A percentile compares a stretch with the other conserved stretches of the same genome.
phyloP scores from a whole-genome alignment of 2,329 filamentous ascomycete genomes.

The Blastomyces percursus region DNA sequence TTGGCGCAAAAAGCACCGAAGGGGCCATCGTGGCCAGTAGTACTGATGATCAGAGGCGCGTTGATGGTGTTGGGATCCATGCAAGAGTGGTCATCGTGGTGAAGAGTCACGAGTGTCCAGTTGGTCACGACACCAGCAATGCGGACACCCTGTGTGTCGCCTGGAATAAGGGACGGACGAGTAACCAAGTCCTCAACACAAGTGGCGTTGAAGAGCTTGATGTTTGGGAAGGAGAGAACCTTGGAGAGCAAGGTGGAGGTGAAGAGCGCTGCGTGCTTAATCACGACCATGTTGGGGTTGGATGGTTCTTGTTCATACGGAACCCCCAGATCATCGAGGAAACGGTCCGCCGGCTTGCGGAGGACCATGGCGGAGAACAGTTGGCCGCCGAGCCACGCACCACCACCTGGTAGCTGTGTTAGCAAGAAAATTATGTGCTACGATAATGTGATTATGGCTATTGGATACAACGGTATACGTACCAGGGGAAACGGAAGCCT shows the following conservation, averaged over 20 bases:
- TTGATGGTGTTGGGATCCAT: slow-evolving; percentile 99
- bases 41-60: slow-evolving; percentile 75
- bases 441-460: not conserved
- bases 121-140: slow-evolving; percentile 89
- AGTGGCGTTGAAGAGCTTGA: slow-evolving; percentile 95
- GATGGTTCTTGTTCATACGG: slow-evolving; percentile 81
- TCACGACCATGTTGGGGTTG: slow-evolving; percentile 77
- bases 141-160: slow-evolving; percentile 45
- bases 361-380: slow-evolving; percentile 94
- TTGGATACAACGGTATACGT: slow-evolving; percentile 9
- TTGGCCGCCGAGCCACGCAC: slow-evolving; percentile 87
- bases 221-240: slow-evolving; percentile 74
- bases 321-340: slow-evolving; percentile 69
- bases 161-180: slow-evolving; percentile 46
- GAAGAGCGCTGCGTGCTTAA: slow-evolving; percentile 89
- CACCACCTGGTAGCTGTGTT: slow-evolving; percentile 48
- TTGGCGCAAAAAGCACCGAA: slow-evolving; percentile 89
- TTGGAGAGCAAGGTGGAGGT: slow-evolving; percentile 76
- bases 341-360: slow-evolving; percentile 81
- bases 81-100: slow-evolving; percentile 82
- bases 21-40: slow-evolving; percentile 81
- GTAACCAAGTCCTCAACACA: slow-evolving; percentile 89
- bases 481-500: slow-evolving; percentile 71
- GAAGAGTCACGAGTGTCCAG: slow-evolving; percentile 84
- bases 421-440: not conserved